Percentiles rank a stretch among this genome's conserved stretches.
These are phyloP conservation scores for Cyberlindnera nakhonratchasimensis DNA, from an alignment of 805 yeast genomes.

Conservation along the genomic window DNA sequence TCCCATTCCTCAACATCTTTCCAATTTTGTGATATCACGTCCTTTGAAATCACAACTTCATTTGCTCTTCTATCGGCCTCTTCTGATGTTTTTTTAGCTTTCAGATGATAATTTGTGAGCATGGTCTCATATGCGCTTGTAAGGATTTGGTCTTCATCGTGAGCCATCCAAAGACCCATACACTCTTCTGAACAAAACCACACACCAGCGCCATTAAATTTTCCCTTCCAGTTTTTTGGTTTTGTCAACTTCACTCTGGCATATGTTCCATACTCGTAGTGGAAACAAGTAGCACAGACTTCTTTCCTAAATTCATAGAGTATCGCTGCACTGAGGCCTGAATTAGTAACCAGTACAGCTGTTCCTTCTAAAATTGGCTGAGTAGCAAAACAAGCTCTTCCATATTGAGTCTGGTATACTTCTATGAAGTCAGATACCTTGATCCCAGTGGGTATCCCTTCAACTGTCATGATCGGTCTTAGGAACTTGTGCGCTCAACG, in stretches of 20 bases:
- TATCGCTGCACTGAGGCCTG: slow-evolving; percentile 47
- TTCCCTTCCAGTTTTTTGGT: slow-evolving; percentile 14
- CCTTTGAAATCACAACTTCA: slow-evolving; percentile 14
- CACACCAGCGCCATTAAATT: slow-evolving; percentile 38
- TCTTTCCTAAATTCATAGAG: slow-evolving; percentile 56
- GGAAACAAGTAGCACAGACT: slow-evolving; percentile 54
- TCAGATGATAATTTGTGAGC: slow-evolving; percentile 21
- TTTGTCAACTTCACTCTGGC: slow-evolving; percentile 39
- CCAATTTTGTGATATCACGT: slow-evolving; percentile 37
- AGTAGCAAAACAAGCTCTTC: slow-evolving; percentile 60
- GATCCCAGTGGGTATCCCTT: slow-evolving; percentile 16
- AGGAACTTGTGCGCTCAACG: background rate
- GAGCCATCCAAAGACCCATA: slow-evolving; percentile 31
- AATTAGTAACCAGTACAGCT: slow-evolving; percentile 35
- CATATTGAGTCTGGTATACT: slow-evolving; percentile 42
- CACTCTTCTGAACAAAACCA: slow-evolving; percentile 56
- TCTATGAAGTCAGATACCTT: slow-evolving; percentile 32
- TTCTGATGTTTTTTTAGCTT: slow-evolving; percentile 29
- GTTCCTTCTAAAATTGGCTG: slow-evolving; percentile 39
- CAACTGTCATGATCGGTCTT: slow-evolving; percentile 12
- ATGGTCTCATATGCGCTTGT: slow-evolving; percentile 34
- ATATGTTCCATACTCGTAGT: slow-evolving; percentile 44
- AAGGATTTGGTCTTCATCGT: slow-evolving; percentile 37
- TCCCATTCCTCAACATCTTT: slow-evolving; percentile 37
- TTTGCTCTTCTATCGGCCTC: slow-evolving; percentile 12